Conservation (phyloP, 441 rosid species). For the Geranium incanum region DNA sequence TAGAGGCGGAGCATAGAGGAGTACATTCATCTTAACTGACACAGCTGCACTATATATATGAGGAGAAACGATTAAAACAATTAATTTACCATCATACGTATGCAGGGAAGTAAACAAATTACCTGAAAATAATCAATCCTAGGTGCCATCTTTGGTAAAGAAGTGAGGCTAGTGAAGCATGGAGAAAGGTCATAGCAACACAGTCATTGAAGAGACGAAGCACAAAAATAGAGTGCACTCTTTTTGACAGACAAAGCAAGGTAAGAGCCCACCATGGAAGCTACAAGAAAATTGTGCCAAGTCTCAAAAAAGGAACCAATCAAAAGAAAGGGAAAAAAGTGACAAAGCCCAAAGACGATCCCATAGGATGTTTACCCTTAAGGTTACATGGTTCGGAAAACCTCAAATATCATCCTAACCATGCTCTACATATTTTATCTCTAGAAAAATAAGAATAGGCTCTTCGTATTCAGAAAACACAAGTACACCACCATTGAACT, state of each 20-base stretch:
- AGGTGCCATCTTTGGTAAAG: slow-evolving; percentile 58
- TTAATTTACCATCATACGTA: slow-evolving; percentile 16
- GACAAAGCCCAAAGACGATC: neutral
- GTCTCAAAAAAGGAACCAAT: too few species aligned
- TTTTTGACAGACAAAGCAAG: slow-evolving; percentile 79
- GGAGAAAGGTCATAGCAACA: slow-evolving; percentile 77
- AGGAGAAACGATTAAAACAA: slow-evolving; percentile 16
- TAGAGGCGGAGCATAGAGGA: slow-evolving; percentile 80
- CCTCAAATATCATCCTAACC: neutral
- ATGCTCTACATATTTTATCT: neutral
- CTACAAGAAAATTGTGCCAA: slow-evolving; percentile 33
- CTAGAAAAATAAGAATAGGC: neutral
- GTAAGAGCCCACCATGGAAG: slow-evolving; percentile 89
- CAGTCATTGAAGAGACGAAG: slow-evolving; percentile 94
- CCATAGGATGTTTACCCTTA: neutral
- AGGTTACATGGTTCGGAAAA: neutral
- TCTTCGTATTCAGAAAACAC: slow-evolving; percentile 6
- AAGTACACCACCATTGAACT: slow-evolving; percentile 4
- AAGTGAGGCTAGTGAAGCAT: slow-evolving; percentile 59
- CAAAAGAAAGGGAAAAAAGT: neutral
- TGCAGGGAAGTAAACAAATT: slow-evolving; percentile 8
- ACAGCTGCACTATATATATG: slow-evolving; percentile 54
- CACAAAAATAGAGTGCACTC: slow-evolving; percentile 87
- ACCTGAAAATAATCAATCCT: slow-evolving; percentile 87
- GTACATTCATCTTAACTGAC: slow-evolving; percentile 88